phyloP scores from a whole-genome alignment of 768 basidiomycete genomes.

The Mycena epipterygia region DNA sequence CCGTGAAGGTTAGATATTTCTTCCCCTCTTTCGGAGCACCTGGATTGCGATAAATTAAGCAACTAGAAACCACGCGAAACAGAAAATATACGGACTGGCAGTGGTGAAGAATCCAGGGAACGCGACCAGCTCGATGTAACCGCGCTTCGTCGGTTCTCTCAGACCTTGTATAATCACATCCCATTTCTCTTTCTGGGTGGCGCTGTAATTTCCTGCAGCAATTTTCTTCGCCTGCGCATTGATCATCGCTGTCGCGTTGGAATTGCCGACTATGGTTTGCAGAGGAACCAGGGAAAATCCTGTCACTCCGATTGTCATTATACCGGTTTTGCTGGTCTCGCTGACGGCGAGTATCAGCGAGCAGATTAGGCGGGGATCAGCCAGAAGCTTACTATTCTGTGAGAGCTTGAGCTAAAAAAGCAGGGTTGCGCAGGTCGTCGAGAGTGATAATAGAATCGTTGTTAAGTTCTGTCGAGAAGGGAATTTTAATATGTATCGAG shows the following conservation, averaged over 20 bases:
- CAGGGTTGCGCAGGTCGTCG: slow-evolving; percentile 32
- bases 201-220: not conserved
- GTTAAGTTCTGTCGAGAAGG: slow-evolving; percentile 14
- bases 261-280: slow-evolving; percentile 1
- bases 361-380: not conserved
- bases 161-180: slow-evolving; percentile 10
- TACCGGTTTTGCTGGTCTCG: slow-evolving; percentile 28
- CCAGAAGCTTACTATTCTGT: slow-evolving; percentile 30
- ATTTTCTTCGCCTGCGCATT: slow-evolving; percentile 17
- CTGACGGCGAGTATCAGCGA: not conserved
- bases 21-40: slow-evolving; percentile 30
- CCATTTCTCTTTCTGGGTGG: slow-evolving; percentile 29
- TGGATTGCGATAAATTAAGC: not conserved
- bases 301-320: slow-evolving; percentile 34
- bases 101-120: slow-evolving; percentile 27
- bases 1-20: slow-evolving; percentile 42
- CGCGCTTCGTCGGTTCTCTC: slow-evolving; percentile 15
- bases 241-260: slow-evolving; percentile 11
- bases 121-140: slow-evolving; percentile 22
- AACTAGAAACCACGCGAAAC: not conserved
- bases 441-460: slow-evolving; percentile 32
- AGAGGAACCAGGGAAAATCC: slow-evolving; percentile 35
- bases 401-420: slow-evolving; percentile 22
- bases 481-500: not conserved
- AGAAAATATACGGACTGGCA: slow-evolving; percentile 7